Evolutionary conservation across 1,139 yeast genomes (phyloP).

Genomic region (Taiozyma sp.): DNA sequence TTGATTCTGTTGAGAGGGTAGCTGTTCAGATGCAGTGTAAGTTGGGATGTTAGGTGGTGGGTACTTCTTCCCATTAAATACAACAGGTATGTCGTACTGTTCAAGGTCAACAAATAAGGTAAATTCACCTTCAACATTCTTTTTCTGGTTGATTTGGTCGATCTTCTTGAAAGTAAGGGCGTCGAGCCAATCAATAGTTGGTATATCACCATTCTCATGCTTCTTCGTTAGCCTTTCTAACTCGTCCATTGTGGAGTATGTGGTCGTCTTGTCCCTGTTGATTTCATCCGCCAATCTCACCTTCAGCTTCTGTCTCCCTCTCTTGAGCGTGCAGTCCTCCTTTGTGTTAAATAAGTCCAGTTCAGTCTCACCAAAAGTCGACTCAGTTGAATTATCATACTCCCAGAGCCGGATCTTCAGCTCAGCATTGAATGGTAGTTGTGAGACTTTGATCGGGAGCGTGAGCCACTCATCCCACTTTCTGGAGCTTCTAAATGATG

Average conservation of each 20-base stretch:
- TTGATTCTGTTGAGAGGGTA: conserved; percentile 13
- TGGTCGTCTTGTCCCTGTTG: conserved; percentile 26
- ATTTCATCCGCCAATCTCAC: conserved; percentile 27
- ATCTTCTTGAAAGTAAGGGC: conserved; percentile 56
- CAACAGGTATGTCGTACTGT: conserved; percentile 76
- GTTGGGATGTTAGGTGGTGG: conserved; percentile 22
- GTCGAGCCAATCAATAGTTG: conserved; percentile 73
- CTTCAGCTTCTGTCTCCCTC: conserved; percentile 52
- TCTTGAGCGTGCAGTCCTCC: conserved; percentile 42
- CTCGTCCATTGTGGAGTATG: conserved; percentile 26
- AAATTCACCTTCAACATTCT: conserved; percentile 32
- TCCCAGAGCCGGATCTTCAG: conserved; percentile 67
- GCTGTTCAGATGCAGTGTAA: conserved; percentile 18
- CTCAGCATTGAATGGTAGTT: conserved; percentile 58
- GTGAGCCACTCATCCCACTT: conserved; percentile 61
- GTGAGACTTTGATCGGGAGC: conserved; percentile 67
- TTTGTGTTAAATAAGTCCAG: conserved; percentile 51
- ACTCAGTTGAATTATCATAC: conserved; percentile 46
- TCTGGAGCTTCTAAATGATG: conserved; percentile 45
- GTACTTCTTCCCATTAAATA: conserved; percentile 54
- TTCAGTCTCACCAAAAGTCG: conserved; percentile 55
- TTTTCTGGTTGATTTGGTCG: conserved; percentile 36
- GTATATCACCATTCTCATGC: conserved; percentile 66
- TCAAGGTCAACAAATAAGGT: conserved; percentile 66
- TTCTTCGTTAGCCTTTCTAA: conserved; percentile 54